Conservation (phyloP, 2,329 filamentous ascomycete species). For the Bipolaris gigantea region DNA sequence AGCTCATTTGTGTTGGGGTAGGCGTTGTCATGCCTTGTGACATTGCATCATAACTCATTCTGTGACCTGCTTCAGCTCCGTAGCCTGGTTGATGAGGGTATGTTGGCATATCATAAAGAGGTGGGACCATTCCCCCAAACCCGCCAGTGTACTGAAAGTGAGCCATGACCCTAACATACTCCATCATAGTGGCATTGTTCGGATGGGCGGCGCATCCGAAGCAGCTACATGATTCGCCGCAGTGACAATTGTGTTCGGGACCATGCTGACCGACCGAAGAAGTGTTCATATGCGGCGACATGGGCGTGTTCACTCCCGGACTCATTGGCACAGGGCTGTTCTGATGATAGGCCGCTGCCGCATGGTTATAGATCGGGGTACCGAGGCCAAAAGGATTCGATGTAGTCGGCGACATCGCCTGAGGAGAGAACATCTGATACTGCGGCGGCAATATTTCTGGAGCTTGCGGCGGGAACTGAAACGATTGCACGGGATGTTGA, state of each 20-base stretch:
- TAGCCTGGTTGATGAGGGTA: slow-evolving; percentile 40
- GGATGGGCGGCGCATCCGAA: slow-evolving; percentile 69
- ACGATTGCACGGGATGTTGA: slow-evolving; percentile 21
- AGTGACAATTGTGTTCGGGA: slow-evolving; percentile 58
- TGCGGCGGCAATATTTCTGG: slow-evolving; percentile 27
- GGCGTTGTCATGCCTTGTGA: slow-evolving; percentile 24
- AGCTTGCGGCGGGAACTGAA: slow-evolving; percentile 24
- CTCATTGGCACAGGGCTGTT: slow-evolving; percentile 40
- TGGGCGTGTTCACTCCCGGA: slow-evolving; percentile 12
- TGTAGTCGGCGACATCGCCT: slow-evolving; percentile 13
- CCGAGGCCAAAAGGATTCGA: slow-evolving; percentile 34
- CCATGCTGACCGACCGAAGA: slow-evolving; percentile 40
- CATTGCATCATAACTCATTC: slow-evolving; percentile 19
- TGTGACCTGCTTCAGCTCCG: slow-evolving; percentile 28
- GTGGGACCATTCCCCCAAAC: slow-evolving; percentile 35
- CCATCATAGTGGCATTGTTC: slow-evolving; percentile 65
- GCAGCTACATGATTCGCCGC: slow-evolving; percentile 68
- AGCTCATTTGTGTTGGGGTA: slow-evolving; percentile 23
- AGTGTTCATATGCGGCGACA: slow-evolving; percentile 30
- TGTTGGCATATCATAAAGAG: slow-evolving; percentile 40
- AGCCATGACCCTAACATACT: slow-evolving; percentile 51
- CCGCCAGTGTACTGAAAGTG: slow-evolving; percentile 41
- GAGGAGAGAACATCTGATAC: slow-evolving; percentile 25
- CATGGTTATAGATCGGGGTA: slow-evolving; percentile 41
- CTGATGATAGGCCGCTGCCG: slow-evolving; percentile 35